Conservation (phyloP, 2,329 filamentous ascomycete genomes). For the Cladobotryum mycophilum region DNA sequence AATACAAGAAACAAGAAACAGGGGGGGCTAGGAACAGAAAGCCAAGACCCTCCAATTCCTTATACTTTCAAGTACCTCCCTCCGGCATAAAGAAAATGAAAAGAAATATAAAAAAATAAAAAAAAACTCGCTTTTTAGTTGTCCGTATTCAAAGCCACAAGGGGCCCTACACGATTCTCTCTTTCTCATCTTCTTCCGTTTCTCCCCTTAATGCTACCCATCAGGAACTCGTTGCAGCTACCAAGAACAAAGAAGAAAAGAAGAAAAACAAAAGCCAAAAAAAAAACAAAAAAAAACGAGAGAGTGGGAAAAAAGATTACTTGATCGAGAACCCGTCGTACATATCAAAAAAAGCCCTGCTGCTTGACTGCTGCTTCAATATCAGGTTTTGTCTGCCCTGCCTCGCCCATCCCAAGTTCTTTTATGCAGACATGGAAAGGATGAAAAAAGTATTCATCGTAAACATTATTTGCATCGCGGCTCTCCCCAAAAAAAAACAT, state of each 20-base stretch:
- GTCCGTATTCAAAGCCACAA: conserved; percentile 11
- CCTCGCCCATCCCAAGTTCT: background rate
- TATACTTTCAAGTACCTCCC: too few relatives aligned
- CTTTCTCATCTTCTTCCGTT: background rate
- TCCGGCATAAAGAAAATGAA: too few relatives aligned
- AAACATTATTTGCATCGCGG: conserved; percentile 7
- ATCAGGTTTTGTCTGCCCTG: conserved; percentile 5
- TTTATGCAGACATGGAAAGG: conserved; percentile 7
- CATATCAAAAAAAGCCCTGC: conserved; percentile 8
- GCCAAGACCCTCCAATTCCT: too few relatives aligned
- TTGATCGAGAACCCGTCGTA: conserved; percentile 12
- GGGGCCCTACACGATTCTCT: background rate
- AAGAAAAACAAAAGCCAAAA: conserved; percentile 3
- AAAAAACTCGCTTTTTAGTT: too few relatives aligned
- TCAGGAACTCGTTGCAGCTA: too few relatives aligned
- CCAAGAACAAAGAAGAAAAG: background rate
- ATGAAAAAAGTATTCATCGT: conserved; percentile 6
- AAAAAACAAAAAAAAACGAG: conserved; percentile 5
- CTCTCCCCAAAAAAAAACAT: background rate
- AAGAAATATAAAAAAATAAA: too few relatives aligned
- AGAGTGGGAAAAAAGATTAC: conserved; percentile 7
- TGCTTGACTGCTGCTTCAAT: background rate
- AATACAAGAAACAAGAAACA: too few relatives aligned
- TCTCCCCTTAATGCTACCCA: background rate
- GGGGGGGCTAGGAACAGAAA: too few relatives aligned